Evolutionary conservation across 1,284 basidiomycete genomes (phyloP).

Genomic region (Anthracocystis setariae): DNA sequence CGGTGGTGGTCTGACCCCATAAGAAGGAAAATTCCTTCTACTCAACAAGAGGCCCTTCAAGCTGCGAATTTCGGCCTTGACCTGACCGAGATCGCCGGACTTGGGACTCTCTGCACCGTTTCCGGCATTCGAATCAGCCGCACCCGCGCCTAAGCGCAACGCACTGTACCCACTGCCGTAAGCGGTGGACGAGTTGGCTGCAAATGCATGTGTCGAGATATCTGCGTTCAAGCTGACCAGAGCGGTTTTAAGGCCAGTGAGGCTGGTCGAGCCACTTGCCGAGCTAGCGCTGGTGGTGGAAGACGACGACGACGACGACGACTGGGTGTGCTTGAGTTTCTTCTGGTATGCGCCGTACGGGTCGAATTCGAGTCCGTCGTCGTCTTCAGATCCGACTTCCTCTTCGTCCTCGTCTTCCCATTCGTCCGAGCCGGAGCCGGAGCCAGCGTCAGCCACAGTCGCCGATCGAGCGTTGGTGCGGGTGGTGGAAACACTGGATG

Average conservation of each 20-base stretch:
- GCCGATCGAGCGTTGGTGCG: slow-evolving; percentile 9
- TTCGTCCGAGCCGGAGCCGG: slow-evolving; percentile 36
- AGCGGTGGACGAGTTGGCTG: slow-evolving; percentile 9
- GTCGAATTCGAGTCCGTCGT: slow-evolving; percentile 57
- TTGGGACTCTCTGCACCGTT: slow-evolving; percentile 28
- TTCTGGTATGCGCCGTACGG: slow-evolving; percentile 51
- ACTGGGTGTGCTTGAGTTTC: slow-evolving; percentile 47
- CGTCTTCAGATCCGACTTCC: slow-evolving; percentile 13
- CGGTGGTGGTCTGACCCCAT: slow-evolving; percentile 34
- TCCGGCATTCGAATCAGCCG: slow-evolving; percentile 1
- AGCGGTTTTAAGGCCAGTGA: slow-evolving; percentile 20
- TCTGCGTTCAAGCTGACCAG: slow-evolving; percentile 42
- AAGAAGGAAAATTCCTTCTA: slow-evolving; percentile 56
- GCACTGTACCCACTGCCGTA: slow-evolving; percentile 1
- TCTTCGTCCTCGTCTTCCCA: slow-evolving; percentile 45
- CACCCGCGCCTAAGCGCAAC: slow-evolving; percentile 17
- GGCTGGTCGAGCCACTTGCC: slow-evolving; percentile 7
- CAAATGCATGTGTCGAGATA: slow-evolving; percentile 42
- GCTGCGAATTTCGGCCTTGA: slow-evolving; percentile 64
- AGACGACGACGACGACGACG: slow-evolving; percentile 21
- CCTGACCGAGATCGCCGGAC: slow-evolving; percentile 54
- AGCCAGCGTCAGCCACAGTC: slow-evolving; percentile 45
- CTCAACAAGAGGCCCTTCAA: slow-evolving; percentile 63
- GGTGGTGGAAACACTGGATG: slow-evolving; percentile 1
- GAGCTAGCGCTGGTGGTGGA: slow-evolving; percentile 12